Conservation (phyloP, 140 eudicot species). For the Flaveria floridana region DNA sequence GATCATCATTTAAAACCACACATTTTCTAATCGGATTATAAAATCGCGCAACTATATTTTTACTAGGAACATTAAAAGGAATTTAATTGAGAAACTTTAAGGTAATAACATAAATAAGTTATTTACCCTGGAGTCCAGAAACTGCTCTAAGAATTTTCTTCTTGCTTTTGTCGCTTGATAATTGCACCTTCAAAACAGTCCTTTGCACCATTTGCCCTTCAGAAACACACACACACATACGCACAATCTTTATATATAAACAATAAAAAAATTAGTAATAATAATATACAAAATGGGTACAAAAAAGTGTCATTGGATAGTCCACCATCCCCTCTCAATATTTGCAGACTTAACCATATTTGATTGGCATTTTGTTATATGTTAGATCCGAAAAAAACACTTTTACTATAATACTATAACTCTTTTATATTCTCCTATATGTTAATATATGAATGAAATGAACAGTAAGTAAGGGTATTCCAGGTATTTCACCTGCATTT, state of each 20-base stretch:
- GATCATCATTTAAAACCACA: not conserved
- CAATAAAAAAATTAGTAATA: not conserved
- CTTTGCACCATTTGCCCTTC: constrained; percentile 54
- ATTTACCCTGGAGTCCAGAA: constrained; percentile 59
- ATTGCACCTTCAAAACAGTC: constrained; percentile 66
- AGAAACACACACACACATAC: not conserved
- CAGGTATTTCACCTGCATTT: too few relatives aligned
- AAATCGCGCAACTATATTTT: not conserved
- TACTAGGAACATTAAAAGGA: not conserved
- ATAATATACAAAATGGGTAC: not conserved
- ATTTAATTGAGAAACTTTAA: not conserved
- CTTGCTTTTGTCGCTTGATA: constrained; percentile 68
- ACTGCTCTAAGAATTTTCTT: constrained; percentile 60
- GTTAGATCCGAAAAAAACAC: not conserved
- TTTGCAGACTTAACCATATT: constrained; percentile 26
- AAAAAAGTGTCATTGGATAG: constrained; percentile 26
- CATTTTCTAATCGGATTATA: not conserved
- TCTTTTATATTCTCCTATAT: too few relatives aligned
- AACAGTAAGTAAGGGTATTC: too few relatives aligned
- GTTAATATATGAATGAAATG: too few relatives aligned
- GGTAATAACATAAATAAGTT: not conserved
- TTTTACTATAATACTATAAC: too few relatives aligned
- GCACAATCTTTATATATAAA: not conserved
- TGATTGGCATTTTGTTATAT: constrained; percentile 17
- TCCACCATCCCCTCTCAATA: constrained; percentile 32